Percentiles rank a stretch among this genome's conserved stretches.
Evolutionary conservation across 352 stramenopile species (phyloP).

Genomic region (Phytophthora fragariae): DNA sequence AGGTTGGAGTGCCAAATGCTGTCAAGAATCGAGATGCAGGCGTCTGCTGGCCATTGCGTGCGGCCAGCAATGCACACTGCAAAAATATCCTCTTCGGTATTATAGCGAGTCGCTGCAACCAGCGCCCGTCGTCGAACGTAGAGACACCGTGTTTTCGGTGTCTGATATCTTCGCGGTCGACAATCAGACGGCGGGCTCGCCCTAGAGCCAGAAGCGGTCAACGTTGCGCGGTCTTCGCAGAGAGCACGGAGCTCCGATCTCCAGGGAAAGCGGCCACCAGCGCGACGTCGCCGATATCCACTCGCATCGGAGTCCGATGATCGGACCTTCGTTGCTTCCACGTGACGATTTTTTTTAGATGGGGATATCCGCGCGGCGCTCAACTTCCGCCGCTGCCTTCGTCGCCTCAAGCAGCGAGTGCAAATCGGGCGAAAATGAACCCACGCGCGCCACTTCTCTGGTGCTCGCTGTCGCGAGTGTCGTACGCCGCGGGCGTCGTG

Average conservation of each 20-base stretch:
- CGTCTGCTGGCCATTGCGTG: too few relatives aligned
- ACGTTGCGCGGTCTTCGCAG: constrained; percentile 1
- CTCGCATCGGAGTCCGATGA: not conserved
- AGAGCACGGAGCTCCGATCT: constrained; percentile 6
- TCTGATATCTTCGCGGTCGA: constrained; percentile 13
- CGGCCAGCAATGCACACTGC: too few relatives aligned
- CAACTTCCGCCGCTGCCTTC: constrained; percentile 4
- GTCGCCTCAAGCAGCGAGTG: not conserved
- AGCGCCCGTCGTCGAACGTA: constrained; percentile 25
- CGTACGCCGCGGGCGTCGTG: constrained; percentile 21
- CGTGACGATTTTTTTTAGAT: constrained; percentile 19
- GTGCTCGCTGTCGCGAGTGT: constrained; percentile 28
- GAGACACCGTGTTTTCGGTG: not conserved
- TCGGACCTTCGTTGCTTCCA: constrained; percentile 3
- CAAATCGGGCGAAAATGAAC: constrained; percentile 24
- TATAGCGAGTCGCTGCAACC: too few relatives aligned
- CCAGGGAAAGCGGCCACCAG: not conserved
- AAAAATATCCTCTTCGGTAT: not conserved
- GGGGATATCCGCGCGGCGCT: constrained; percentile 13
- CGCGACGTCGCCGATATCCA: not conserved
- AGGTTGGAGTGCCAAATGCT: too few relatives aligned
- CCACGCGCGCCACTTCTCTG: constrained; percentile 30
- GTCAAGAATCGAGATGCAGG: too few relatives aligned
- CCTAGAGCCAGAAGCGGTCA: constrained; percentile 14
- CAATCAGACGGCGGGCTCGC: constrained; percentile 8